Percentiles rank a stretch among this genome's conserved stretches.
These are phyloP conservation scores for Sechiopsis laciniata DNA, from an alignment of 306 rosid species.

Conservation along the genomic window DNA sequence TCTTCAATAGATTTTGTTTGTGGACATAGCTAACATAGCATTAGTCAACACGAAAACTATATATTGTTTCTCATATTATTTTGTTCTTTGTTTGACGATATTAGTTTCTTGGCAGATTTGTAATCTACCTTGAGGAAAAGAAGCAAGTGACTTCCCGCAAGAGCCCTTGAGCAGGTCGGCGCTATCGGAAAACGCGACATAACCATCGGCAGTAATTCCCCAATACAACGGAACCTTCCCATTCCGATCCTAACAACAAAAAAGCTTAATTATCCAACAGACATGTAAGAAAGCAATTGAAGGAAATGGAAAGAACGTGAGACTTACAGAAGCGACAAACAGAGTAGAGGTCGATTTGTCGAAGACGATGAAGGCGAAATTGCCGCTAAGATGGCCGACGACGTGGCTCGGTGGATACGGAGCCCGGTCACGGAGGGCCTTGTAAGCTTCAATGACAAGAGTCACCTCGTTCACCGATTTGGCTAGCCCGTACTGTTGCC, in stretches of 20 bases:
- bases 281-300: slow-evolving; percentile 4
- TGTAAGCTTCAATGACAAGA: slow-evolving; percentile 55
- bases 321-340: slow-evolving; percentile 77
- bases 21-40: too few relatives aligned
- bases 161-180: slow-evolving; percentile 79
- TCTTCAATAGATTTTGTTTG: too few relatives aligned
- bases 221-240: slow-evolving; percentile 81
- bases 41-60: too few relatives aligned
- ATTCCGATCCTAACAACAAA: slow-evolving; percentile 49
- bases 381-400: slow-evolving; percentile 77
- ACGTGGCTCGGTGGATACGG: slow-evolving; percentile 89
- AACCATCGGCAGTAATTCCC: slow-evolving; percentile 98
- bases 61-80: too few relatives aligned
- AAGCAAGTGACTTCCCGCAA: slow-evolving; percentile 98
- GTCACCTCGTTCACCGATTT: slow-evolving; percentile 73
- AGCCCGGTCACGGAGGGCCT: slow-evolving; percentile 88
- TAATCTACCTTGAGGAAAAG: slow-evolving; percentile 76
- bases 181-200: slow-evolving; percentile 75
- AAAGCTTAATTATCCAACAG: slow-evolving; percentile 18
- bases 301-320: too few relatives aligned
- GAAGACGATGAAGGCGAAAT: slow-evolving; percentile 70
- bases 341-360: slow-evolving; percentile 84
- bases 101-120: too few relatives aligned
- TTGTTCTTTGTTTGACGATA: too few relatives aligned
- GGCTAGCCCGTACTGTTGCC: slow-evolving; percentile 77